phyloP scores from a whole-genome alignment of 495 filamentous ascomycete genomes.

The Chaetomium cochliodes region DNA sequence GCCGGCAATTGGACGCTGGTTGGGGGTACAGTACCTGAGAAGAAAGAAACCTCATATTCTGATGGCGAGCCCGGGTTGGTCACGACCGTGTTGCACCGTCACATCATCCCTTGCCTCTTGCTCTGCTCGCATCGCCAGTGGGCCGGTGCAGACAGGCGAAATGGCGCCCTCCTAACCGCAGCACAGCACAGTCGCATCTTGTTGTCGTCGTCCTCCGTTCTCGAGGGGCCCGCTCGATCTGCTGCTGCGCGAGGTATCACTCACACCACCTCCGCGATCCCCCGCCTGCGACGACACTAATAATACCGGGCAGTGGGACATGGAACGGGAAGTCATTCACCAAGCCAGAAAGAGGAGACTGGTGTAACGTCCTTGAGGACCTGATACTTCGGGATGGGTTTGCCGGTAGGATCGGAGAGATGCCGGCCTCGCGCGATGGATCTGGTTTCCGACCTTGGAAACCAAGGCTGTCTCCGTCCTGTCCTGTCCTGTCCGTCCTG shows the following conservation, averaged over 20 bases:
- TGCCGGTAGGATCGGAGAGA: slow-evolving; percentile 1
- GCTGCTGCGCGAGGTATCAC: slow-evolving; percentile 5
- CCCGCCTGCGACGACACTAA: slow-evolving; percentile 4
- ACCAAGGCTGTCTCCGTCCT: background rate
- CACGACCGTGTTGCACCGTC: slow-evolving; percentile 16
- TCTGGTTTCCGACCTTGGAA: background rate
- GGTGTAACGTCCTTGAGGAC: background rate
- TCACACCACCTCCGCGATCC: background rate
- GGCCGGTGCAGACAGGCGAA: background rate
- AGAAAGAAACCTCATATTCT: background rate
- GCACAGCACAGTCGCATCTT: background rate
- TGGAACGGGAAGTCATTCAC: background rate
- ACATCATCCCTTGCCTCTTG: slow-evolving; percentile 13
- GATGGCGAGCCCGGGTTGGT: background rate
- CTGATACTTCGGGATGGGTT: background rate
- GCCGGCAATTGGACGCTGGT: slow-evolving; percentile 14
- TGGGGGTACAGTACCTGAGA: slow-evolving; percentile 1
- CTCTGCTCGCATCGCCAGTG: background rate
- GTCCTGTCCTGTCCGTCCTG: too few relatives aligned
- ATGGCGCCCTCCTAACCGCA: background rate
- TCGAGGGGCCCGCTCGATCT: slow-evolving; percentile 5
- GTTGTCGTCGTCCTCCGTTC: background rate
- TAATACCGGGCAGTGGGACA: background rate
- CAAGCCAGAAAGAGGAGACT: background rate
- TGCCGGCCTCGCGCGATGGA: background rate